Evolutionary conservation across 1,284 basidiomycete genomes (phyloP), one percentile per base, ranked within the genome.

Genomic region (Trichosporon sp.): DNA sequence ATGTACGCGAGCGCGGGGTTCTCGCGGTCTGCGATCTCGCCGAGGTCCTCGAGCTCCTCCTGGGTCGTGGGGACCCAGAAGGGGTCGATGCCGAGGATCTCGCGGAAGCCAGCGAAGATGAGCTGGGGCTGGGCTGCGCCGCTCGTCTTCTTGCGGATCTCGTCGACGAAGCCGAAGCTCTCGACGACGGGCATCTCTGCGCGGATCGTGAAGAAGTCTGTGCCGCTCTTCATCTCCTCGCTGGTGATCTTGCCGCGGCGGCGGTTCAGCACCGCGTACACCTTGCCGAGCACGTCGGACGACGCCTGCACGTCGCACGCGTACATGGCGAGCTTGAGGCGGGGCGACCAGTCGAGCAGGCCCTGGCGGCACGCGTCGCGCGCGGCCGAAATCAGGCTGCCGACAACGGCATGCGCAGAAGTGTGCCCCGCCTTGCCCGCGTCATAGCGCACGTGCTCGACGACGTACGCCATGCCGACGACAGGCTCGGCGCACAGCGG

Each of bases 61-160:
- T 97, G 92, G 0, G 97, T 99, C 8, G 93, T 94, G 0, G 97
- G 97, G 0, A 99, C 95, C 97, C 97, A 99, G 86, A 96, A 99
- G 2, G 97, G 97, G 85, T 99, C 95, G 75, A 90, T 88, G 82
- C 95, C 92, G 32, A 97, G 86, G 75, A 93, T 86, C 80, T 96
- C 92, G 6, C 29, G 15, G 81, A 84, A 94, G 87, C 96, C 96
- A 81, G 90, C 92, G 83, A 99, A 99, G 74, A 99, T 92, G 31
- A 99, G 87, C 80, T 98, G 97, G 0, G 97, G 96, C 72, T 91
- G 95, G 0, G 97, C 97, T 3, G 95, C 95, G 4, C 97, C 97
- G 0, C 94, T 97, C 0, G 97, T 99, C 29, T 92, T 87, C 79
- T 95, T 98, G 65, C 97, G 89, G 75, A 99, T 97, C 78, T 99